Evolutionary conservation across 73 alveolate species (phyloP).

Genomic region (Tetrahymena elliotti): DNA sequence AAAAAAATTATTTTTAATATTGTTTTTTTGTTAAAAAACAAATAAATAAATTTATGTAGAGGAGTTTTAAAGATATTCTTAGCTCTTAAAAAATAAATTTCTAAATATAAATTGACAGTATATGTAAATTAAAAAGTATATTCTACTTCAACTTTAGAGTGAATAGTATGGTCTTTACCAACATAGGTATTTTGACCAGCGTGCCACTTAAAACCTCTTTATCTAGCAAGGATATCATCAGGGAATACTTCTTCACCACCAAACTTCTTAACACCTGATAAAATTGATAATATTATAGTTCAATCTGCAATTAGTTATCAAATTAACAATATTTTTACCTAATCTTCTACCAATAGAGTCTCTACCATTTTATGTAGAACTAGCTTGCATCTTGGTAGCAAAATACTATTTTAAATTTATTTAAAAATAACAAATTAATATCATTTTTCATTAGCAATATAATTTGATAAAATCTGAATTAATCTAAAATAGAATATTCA

Average conservation of each 20-base stretch:
- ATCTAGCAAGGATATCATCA: slow-evolving; percentile 50
- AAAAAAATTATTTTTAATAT: neutral
- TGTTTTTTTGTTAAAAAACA: neutral
- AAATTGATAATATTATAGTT: neutral
- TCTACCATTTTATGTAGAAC: slow-evolving; percentile 37
- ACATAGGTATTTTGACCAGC: slow-evolving; percentile 60
- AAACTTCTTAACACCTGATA: slow-evolving; percentile 23
- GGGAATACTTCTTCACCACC: slow-evolving; percentile 61
- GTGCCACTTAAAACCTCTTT: slow-evolving; percentile 65
- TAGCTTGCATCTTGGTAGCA: slow-evolving; percentile 44
- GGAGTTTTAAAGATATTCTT: neutral
- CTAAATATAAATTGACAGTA: neutral
- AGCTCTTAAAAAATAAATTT: neutral
- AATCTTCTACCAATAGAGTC: slow-evolving; percentile 42
- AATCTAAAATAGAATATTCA: neutral
- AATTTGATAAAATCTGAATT: too few species aligned
- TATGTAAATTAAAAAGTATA: neutral
- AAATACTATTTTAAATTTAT: neutral
- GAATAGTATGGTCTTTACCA: slow-evolving; percentile 71
- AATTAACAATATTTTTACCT: neutral
- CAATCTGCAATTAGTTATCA: neutral
- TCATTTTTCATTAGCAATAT: neutral
- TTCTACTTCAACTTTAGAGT: slow-evolving; percentile 56
- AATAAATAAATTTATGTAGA: neutral
- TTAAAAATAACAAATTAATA: neutral